Conservation (phyloP, 2,329 filamentous ascomycete species). For the Apiospora kogelbergensis region DNA sequence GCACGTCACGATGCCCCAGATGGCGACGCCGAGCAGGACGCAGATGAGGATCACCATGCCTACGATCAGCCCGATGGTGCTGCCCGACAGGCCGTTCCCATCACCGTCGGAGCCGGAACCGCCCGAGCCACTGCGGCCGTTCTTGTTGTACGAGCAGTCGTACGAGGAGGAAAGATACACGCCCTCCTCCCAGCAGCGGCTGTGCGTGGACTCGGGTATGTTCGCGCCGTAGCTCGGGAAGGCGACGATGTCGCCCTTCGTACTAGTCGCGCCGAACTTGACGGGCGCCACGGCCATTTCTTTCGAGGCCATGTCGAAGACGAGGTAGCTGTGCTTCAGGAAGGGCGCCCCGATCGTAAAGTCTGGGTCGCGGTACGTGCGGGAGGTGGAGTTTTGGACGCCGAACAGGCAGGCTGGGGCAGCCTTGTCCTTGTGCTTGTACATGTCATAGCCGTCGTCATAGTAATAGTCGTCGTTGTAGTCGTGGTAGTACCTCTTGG, state of each 20-base stretch:
- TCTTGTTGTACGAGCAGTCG: background rate
- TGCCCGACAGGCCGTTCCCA: background rate
- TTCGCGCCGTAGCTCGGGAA: slow-evolving; percentile 27
- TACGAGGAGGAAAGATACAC: background rate
- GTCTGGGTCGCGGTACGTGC: slow-evolving; percentile 14
- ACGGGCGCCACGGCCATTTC: slow-evolving; percentile 32
- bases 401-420: slow-evolving; percentile 29
- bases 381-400: slow-evolving; percentile 26
- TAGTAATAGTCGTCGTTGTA: background rate
- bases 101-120: background rate
- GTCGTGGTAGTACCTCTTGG: background rate
- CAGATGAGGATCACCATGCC: slow-evolving; percentile 9
- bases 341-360: slow-evolving; percentile 23
- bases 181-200: background rate
- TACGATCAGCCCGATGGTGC: slow-evolving; percentile 11
- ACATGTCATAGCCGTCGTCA: background rate
- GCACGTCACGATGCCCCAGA: slow-evolving; percentile 14
- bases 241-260: slow-evolving; percentile 22
- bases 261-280: slow-evolving; percentile 20
- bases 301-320: slow-evolving; percentile 33
- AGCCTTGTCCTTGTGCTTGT: background rate
- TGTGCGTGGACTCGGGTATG: slow-evolving; percentile 25
- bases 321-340: slow-evolving; percentile 32
- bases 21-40: slow-evolving; percentile 11
- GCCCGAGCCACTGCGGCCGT: too few species aligned